Base-by-base conservation (phyloP, 2,329 filamentous ascomycete genomes). In the Trichoderma semiorbis region DNA sequence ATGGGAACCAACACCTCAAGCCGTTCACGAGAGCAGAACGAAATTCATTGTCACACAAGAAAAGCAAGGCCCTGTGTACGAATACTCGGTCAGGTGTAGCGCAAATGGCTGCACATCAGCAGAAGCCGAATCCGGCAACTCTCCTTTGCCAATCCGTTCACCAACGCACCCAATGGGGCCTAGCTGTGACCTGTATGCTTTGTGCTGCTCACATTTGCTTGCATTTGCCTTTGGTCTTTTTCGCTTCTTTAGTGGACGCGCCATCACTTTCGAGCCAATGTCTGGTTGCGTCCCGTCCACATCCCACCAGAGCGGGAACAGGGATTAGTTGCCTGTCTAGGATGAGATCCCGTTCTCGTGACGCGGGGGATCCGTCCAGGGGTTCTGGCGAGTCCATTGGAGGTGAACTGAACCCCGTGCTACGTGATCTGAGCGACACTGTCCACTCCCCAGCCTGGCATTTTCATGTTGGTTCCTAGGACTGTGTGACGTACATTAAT, bases 321-420 rank as follows among this genome's bases (percentile, higher is more conserved):
- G 64, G 64, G 64, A 67, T 67, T 26, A 67, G 32, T 58, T 67
- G 64, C 64, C 64, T 4, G 21, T 67, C 64, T 26, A 24, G 64
- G 64, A 57, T 57, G 18, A 32, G 30, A 67, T 67, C 47, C 50
- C 63, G 63, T 39, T 26, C 21, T 67, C 21, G 30, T 67, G 64
- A 67, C 26, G 64, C 47, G 64, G 64, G 64, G 64, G 50, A 65
- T 47, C 62, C 62, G 39, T 64, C 53, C 53, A 53, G 47, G 47
- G 47, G 21, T 53, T 2, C 1, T 1, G 47, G 21, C 47, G 21
- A 24, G 43, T 21, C 2, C 43, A 50, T 6, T 50, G 43, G 43
- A 50, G 18, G n/a, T 50, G 47, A 50, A 50, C 16, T 18, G 47
- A 50, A 50, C 16, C 8, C 43, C 3, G 43, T 53, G n/a, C 47